Evolutionary conservation across 2,329 filamentous ascomycete species (phyloP).

Genomic region (Ceratocystis lukuohia): DNA sequence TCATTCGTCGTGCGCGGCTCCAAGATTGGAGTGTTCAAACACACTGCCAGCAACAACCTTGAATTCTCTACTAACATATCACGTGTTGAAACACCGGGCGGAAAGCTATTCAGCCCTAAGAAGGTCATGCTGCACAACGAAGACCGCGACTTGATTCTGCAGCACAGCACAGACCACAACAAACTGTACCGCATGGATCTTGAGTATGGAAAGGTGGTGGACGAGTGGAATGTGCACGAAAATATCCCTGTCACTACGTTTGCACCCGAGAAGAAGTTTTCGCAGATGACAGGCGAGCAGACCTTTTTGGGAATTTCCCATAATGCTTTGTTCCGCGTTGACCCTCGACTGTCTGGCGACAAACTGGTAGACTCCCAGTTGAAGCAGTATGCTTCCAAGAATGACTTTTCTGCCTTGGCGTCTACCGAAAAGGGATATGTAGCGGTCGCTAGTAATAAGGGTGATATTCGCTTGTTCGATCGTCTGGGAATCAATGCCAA

Average conservation of each 20-base stretch:
- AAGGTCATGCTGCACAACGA: conserved; percentile 94
- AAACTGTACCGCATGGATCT: conserved; percentile 95
- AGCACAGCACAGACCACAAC: conserved; percentile 72
- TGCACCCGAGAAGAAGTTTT: conserved; percentile 92
- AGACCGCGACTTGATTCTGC: conserved; percentile 78
- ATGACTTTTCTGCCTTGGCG: conserved; percentile 86
- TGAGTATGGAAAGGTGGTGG: conserved; percentile 92
- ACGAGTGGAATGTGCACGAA: conserved; percentile 97
- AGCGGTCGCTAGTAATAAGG: conserved; percentile 93
- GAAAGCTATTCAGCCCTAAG: conserved; percentile 80
- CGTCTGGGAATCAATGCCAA: conserved; percentile 94
- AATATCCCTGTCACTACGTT: conserved; percentile 88
- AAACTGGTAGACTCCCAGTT: conserved; percentile 88
- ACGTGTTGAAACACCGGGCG: conserved; percentile 78
- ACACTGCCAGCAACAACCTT: conserved; percentile 79
- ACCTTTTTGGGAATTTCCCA: conserved; percentile 87
- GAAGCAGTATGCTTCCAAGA: conserved; percentile 94
- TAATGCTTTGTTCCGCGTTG: conserved; percentile 86
- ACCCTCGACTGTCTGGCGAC: conserved; percentile 76
- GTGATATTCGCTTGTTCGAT: conserved; percentile 92
- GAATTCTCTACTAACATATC: conserved; percentile 97
- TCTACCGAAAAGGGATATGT: conserved; percentile 96
- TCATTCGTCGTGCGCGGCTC: conserved; percentile 95
- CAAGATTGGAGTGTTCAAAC: conserved; percentile 98
- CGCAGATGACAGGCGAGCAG: conserved; percentile 90